Evolutionary conservation across 164 flowering plant species (phyloP), one percentile per base, ranked within the genome.

Genomic region (Magnolia sinica): DNA sequence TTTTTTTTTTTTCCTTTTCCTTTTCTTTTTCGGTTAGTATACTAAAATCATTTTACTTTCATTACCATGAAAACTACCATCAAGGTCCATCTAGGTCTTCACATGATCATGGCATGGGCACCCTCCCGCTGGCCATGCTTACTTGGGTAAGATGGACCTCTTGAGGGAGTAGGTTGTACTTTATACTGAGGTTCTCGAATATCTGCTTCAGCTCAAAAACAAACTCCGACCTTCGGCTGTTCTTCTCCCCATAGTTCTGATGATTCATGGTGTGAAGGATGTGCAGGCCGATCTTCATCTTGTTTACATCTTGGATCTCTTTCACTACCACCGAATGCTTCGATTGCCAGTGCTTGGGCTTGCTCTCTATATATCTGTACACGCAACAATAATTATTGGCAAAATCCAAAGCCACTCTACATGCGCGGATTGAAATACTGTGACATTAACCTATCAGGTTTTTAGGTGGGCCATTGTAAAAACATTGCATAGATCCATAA

Each of bases 241-340:
- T 86, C 78, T 76, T 85, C 64, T 89, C 88, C 0, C 71, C 84
- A 8, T 29, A 80, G 75, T 89, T 86, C 67, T 89, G 92, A 79
- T 82, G 84, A 84, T 89, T 89, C 73, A 87, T 88, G 31, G 90
- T 89, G 83, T 89, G 90, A 7, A 61, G 64, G 9, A 88, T 83
- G 59, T 73, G 78, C 0, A 88, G 71, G 37, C 37, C 27, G 82
- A 89, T 76, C 75, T 87, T 87, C 87, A 89, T 71, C 84, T 82
- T 84, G 82, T 86, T 63, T 73, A 88, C 59, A 59, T 87, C 82
- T 76, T 87, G 88, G 0, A 88, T 83, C 75, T 85, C 91, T 79
- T 82, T 87, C 73, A 87, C 85, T 67, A 82, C 18, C 72, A 89
- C 68, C 0, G 71, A 4, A 75, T 87, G 87, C 27, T 82, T 82